phyloP scores from a whole-genome alignment of 192 early-diverging fungal species.

The Dispira parvispora region DNA sequence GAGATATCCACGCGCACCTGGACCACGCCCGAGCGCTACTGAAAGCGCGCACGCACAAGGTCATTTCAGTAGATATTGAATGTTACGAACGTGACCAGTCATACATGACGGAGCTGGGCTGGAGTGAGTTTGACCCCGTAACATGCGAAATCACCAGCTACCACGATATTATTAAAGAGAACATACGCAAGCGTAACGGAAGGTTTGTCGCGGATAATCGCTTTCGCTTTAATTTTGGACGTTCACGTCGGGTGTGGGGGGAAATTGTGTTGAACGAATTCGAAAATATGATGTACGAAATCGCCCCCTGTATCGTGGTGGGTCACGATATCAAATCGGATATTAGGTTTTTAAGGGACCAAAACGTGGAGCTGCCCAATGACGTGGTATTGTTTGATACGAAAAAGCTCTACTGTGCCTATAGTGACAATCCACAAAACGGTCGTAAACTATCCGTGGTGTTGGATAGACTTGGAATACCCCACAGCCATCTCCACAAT shows the following conservation, averaged over 20 bases:
- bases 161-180: background rate
- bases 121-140: background rate
- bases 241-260: background rate
- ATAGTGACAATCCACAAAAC: background rate
- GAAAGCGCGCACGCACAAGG: too few relatives aligned
- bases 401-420: background rate
- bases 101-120: background rate
- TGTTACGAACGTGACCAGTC: background rate
- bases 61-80: background rate
- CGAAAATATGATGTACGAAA: background rate
- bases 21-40: too few relatives aligned
- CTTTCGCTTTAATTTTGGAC: background rate
- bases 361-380: background rate
- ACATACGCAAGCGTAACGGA: background rate
- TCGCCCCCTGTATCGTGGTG: background rate
- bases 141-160: background rate
- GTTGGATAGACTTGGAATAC: background rate
- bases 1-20: too few relatives aligned
- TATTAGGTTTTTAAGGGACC: background rate
- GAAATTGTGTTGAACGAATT: background rate
- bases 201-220: background rate
- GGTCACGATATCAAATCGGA: background rate
- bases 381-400: background rate
- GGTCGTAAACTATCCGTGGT: background rate
- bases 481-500: background rate